A percentile compares a stretch with the other conserved stretches of the same genome.
phyloP scores from a whole-genome alignment of 768 basidiomycete genomes.

The Tricholoma hemisulphureum region DNA sequence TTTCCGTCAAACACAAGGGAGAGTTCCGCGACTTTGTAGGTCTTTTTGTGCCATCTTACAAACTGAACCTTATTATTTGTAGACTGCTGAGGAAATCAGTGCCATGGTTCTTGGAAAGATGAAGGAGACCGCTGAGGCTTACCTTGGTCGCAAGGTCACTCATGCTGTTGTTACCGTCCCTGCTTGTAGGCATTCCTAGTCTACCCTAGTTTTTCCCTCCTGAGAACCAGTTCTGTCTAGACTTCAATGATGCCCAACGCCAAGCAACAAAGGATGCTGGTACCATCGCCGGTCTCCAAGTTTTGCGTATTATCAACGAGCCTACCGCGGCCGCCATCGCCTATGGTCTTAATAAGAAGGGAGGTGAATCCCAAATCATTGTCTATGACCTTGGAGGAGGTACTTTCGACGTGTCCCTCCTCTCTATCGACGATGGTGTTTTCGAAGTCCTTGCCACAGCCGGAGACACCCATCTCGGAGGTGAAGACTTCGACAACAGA shows the following conservation, averaged over 20 bases:
- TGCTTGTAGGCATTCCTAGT: conserved; percentile 58
- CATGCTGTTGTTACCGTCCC: conserved; percentile 99
- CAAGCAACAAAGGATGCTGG: conserved; percentile 99
- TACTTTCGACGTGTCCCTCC: conserved; percentile 97
- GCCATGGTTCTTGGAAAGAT: conserved; percentile 97
- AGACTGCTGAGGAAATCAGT: conserved; percentile 92
- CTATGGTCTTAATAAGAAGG: conserved; percentile 97
- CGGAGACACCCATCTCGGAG: conserved; percentile 93
- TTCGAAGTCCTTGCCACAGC: conserved; percentile 89
- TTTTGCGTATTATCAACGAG: conserved; percentile 98
- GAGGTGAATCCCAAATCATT: conserved; percentile 91
- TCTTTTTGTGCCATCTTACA: conserved; percentile 10
- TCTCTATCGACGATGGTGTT: conserved; percentile 92
- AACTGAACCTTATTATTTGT: background rate
- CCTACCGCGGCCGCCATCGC: conserved; percentile 97
- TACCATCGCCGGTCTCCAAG: conserved; percentile 89
- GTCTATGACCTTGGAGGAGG: conserved; percentile 99
- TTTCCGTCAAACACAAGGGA: conserved; percentile 76
- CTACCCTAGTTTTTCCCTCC: background rate
- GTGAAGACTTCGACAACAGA: conserved; percentile 95
- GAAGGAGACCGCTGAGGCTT: conserved; percentile 99
- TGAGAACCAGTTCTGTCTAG: conserved; percentile 33
- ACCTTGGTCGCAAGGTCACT: conserved; percentile 93
- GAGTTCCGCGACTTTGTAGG: conserved; percentile 81
- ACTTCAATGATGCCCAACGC: conserved; percentile 99